Evolutionary conservation across 345 rosid species (phyloP).

Genomic region (Rhizophora mangle): DNA sequence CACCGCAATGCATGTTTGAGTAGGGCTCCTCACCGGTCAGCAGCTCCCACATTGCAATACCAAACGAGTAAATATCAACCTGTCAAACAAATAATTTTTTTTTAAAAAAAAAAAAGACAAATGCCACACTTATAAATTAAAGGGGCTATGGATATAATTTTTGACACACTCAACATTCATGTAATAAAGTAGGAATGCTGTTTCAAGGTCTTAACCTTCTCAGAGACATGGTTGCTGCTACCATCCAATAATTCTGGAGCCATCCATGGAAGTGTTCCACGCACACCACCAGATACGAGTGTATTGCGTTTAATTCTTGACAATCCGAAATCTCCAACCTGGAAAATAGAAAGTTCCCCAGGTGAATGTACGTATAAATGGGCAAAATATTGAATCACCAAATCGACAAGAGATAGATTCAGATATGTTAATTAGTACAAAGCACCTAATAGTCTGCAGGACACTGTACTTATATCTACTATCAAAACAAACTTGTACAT

Average conservation of each 20-base stretch:
- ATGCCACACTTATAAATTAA: not conserved
- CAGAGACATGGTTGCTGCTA: constrained; percentile 73
- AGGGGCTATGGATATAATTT: not conserved
- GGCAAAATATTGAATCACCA: not conserved
- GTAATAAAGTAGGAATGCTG: not conserved
- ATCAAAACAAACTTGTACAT: too few relatives aligned
- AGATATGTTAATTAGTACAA: not conserved
- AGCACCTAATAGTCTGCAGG: not conserved
- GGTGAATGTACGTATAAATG: not conserved
- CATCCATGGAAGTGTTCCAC: constrained; percentile 99
- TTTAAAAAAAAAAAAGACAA: not conserved
- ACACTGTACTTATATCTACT: not conserved
- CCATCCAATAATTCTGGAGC: constrained; percentile 89
- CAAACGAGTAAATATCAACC: constrained; percentile 97
- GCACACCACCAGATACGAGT: constrained; percentile 82
- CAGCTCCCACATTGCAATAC: constrained; percentile 85
- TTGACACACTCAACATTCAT: not conserved
- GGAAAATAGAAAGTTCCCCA: constrained; percentile 11
- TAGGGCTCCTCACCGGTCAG: constrained; percentile 83
- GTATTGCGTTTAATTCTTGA: constrained; percentile 91
- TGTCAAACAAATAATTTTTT: constrained; percentile 21
- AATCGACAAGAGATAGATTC: not conserved
- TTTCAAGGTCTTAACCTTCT: constrained; percentile 48
- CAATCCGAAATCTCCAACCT: constrained; percentile 96
- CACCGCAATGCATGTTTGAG: constrained; percentile 89